Conservation (phyloP, 805 yeast species). For the Priceomyces melissophilus region DNA sequence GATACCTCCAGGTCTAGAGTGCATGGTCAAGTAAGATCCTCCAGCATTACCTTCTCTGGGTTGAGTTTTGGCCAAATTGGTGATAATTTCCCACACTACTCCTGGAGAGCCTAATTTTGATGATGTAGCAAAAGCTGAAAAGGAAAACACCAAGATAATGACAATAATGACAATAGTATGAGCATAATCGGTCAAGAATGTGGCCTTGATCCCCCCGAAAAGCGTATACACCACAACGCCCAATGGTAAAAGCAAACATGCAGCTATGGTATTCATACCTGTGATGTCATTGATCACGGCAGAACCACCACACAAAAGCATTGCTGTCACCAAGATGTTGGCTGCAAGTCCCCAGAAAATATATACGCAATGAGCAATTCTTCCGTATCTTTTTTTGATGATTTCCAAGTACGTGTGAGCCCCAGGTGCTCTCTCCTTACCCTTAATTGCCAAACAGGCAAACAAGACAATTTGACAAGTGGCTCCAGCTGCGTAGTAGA, state of each 20-base stretch:
- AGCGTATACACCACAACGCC: conserved; percentile 55
- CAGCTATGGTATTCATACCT: conserved; percentile 76
- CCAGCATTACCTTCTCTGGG: conserved; percentile 80
- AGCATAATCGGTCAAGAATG: conserved; percentile 43
- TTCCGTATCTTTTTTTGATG: conserved; percentile 76
- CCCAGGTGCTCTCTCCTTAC: conserved; percentile 84
- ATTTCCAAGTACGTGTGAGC: conserved; percentile 92
- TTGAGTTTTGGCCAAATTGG: conserved; percentile 51
- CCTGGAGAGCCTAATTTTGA: conserved; percentile 77
- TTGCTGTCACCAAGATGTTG: conserved; percentile 85
- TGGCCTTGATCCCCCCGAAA: conserved; percentile 45
- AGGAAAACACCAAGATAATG: conserved; percentile 76
- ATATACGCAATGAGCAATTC: conserved; percentile 63
- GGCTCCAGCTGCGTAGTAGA: conserved; percentile 89
- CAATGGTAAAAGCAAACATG: conserved; percentile 76
- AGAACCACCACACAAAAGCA: conserved; percentile 88
- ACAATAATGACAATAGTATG: conserved; percentile 60
- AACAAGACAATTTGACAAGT: conserved; percentile 83
- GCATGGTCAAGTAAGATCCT: conserved; percentile 87
- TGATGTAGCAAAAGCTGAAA: conserved; percentile 72
- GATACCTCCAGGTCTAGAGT: conserved; percentile 80
- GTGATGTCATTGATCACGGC: conserved; percentile 78
- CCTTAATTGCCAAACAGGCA: conserved; percentile 83
- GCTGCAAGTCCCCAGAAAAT: conserved; percentile 83
- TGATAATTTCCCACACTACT: conserved; percentile 69